Conservation (phyloP, 2,329 filamentous ascomycete genomes). For the Endothia cerciana region DNA sequence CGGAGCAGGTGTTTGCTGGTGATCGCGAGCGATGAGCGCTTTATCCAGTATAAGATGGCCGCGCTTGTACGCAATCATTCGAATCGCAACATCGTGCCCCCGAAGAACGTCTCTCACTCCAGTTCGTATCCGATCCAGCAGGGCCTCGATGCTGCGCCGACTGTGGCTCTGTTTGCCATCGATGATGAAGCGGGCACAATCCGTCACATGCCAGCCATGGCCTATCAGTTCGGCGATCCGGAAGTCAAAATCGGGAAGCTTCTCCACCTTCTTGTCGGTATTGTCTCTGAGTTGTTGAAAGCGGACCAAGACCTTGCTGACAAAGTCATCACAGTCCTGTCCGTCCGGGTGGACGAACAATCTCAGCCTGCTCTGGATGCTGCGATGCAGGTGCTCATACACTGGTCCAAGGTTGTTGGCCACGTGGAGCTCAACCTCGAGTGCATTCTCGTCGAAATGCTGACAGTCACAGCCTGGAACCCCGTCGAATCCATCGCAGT, state of each 20-base stretch:
- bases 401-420: constrained; percentile 55
- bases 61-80: constrained; percentile 54
- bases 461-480: constrained; percentile 44
- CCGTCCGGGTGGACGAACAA: constrained; percentile 50
- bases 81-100: constrained; percentile 50
- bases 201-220: constrained; percentile 49
- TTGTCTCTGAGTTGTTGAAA: constrained; percentile 44
- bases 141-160: constrained; percentile 50
- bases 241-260: constrained; percentile 53
- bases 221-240: constrained; percentile 51
- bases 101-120: constrained; percentile 54
- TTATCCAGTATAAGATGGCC: constrained; percentile 58
- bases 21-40: constrained; percentile 46
- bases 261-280: constrained; percentile 46
- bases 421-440: constrained; percentile 51
- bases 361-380: constrained; percentile 47
- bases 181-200: constrained; percentile 51
- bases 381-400: constrained; percentile 49
- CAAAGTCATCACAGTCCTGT: constrained; percentile 50
- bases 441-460: constrained; percentile 47
- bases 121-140: constrained; percentile 55
- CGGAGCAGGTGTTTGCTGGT: constrained; percentile 34
- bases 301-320: constrained; percentile 43
- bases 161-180: constrained; percentile 47
- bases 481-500: constrained; percentile 42